Evolutionary conservation across 2,329 filamentous ascomycete species (phyloP).

Genomic region (Dendrostoma leiphaemia): DNA sequence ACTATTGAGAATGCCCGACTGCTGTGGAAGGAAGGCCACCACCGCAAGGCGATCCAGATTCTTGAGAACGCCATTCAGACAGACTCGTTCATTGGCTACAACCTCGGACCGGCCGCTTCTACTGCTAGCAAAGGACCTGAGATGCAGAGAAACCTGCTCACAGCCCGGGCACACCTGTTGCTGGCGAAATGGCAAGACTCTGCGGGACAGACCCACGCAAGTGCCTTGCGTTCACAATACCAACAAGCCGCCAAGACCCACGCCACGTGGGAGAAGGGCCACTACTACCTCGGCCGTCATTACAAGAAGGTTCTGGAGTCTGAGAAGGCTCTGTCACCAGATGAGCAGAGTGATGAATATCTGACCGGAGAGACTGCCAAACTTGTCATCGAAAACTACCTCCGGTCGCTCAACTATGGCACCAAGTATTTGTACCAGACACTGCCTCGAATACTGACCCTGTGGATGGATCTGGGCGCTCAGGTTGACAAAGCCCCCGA

Average conservation of each 20-base stretch:
- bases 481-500: slow-evolving; percentile 64
- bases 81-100: slow-evolving; percentile 61
- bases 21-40: slow-evolving; percentile 89
- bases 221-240: slow-evolving; percentile 77
- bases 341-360: slow-evolving; percentile 75
- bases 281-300: slow-evolving; percentile 94
- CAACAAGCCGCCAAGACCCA: slow-evolving; percentile 72
- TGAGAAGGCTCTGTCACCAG: slow-evolving; percentile 72
- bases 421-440: slow-evolving; percentile 97
- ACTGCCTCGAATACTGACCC: slow-evolving; percentile 82
- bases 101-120: slow-evolving; percentile 30
- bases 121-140: slow-evolving; percentile 41
- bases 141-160: slow-evolving; percentile 57
- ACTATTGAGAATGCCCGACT: slow-evolving; percentile 93
- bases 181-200: slow-evolving; percentile 96
- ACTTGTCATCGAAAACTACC: slow-evolving; percentile 89
- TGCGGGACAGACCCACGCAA: slow-evolving; percentile 88
- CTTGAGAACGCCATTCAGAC: slow-evolving; percentile 82
- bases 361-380: slow-evolving; percentile 81
- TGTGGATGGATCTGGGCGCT: slow-evolving; percentile 91
- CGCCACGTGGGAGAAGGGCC: slow-evolving; percentile 87
- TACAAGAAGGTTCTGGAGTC: slow-evolving; percentile 96
- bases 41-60: slow-evolving; percentile 90
- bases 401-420: slow-evolving; percentile 81
- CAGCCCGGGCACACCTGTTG: slow-evolving; percentile 79